phyloP scores from a whole-genome alignment of 352 stramenopile species.

The Pythium vanterpoolii region DNA sequence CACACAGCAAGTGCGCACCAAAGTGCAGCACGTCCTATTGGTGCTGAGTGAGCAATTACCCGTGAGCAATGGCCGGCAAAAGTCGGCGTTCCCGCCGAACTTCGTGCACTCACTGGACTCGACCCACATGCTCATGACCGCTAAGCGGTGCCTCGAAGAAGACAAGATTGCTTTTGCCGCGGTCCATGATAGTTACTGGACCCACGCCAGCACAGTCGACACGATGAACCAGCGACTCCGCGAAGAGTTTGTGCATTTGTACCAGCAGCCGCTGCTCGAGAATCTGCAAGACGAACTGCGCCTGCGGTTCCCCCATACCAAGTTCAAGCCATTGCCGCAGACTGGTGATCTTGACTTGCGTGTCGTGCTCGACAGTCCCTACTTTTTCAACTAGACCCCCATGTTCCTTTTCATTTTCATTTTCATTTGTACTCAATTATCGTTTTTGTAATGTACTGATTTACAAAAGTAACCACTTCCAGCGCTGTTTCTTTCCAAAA shows the following conservation, averaged over 20 bases:
- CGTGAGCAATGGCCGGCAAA: conserved; percentile 86
- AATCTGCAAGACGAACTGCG: conserved; percentile 91
- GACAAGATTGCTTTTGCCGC: conserved; percentile 95
- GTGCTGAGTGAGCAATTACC: conserved; percentile 55
- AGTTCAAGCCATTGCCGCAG: conserved; percentile 93
- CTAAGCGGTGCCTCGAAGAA: conserved; percentile 89
- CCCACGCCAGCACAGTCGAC: conserved; percentile 93
- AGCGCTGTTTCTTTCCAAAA: not conserved
- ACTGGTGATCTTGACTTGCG: conserved; percentile 93
- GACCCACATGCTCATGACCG: conserved; percentile 99
- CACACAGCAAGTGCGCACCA: conserved; percentile 75
- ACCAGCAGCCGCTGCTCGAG: conserved; percentile 95
- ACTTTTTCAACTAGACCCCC: conserved; percentile 99
- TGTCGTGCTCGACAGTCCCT: conserved; percentile 93
- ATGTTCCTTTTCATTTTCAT: too few relatives aligned
- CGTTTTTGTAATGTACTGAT: conserved; percentile 29
- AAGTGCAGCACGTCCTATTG: conserved; percentile 89
- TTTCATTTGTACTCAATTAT: too few relatives aligned
- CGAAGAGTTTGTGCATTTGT: conserved; percentile 97
- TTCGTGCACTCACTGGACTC: conserved; percentile 99
- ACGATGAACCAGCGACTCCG: conserved; percentile 93
- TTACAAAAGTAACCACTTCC: too few relatives aligned
- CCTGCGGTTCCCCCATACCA: conserved; percentile 93
- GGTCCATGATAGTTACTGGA: conserved; percentile 99
- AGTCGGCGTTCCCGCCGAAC: conserved; percentile 98